phyloP scores from a whole-genome alignment of 345 rosid genomes.

The Carallia brachiata region DNA sequence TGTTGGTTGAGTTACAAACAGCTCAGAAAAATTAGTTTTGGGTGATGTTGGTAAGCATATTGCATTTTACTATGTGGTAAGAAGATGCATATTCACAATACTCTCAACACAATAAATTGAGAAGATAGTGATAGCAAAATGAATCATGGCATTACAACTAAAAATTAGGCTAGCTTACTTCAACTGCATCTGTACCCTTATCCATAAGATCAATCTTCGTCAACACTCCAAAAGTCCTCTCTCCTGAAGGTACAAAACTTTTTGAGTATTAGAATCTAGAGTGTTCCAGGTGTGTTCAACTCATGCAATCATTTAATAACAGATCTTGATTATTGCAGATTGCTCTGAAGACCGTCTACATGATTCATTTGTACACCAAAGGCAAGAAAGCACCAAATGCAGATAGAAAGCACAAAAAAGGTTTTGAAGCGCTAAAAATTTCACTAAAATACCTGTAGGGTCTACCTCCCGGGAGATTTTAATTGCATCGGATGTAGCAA shows the following conservation, averaged over 20 bases:
- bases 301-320: background rate
- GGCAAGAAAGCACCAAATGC: no score
- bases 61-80: no score
- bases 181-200: constrained; percentile 97
- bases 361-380: no score
- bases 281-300: background rate
- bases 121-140: background rate
- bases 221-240: constrained; percentile 95
- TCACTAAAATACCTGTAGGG: constrained; percentile 65
- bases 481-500: constrained; percentile 98
- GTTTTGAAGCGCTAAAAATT: background rate
- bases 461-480: constrained; percentile 99
- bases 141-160: background rate
- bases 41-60: no score
- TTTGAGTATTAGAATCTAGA: background rate
- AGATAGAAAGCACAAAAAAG: background rate
- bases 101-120: background rate
- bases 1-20: background rate
- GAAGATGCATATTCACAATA: no score
- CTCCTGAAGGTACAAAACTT: constrained; percentile 52
- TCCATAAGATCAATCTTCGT: constrained; percentile 99
- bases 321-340: background rate
- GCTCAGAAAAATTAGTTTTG: no score
- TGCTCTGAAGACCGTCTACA: background rate
- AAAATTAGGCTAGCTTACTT: constrained; percentile 56